These are phyloP conservation scores for Globisporangium carolinianum DNA, from an alignment of 352 stramenopile genomes.

Conservation along the genomic window DNA sequence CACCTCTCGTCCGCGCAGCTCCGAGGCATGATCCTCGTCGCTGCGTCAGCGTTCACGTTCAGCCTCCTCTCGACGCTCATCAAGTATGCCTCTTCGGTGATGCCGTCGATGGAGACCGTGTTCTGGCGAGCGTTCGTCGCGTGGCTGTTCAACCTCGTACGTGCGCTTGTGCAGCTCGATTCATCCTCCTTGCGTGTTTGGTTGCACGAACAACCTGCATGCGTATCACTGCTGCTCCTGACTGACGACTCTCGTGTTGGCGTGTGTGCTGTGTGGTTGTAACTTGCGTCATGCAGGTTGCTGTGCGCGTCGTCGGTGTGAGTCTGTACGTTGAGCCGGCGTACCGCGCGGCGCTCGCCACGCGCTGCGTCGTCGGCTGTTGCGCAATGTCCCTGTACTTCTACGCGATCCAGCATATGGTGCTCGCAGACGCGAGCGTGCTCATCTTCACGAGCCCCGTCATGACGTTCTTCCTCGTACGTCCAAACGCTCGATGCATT, in stretches of 20 bases:
- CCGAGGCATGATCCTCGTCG: conserved; percentile 31
- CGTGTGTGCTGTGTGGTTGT: background rate
- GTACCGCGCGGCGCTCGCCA: conserved; percentile 25
- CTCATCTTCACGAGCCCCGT: conserved; percentile 65
- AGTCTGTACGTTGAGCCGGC: conserved; percentile 28
- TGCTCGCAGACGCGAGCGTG: conserved; percentile 53
- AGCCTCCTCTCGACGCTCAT: conserved; percentile 55
- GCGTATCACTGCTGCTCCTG: background rate
- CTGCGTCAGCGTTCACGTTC: conserved; percentile 44
- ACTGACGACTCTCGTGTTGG: background rate
- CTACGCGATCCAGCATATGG: conserved; percentile 47
- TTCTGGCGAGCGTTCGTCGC: conserved; percentile 60
- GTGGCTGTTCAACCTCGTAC: conserved; percentile 45
- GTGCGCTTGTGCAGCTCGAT: background rate
- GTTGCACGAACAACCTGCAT: background rate
- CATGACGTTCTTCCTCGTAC: conserved; percentile 51
- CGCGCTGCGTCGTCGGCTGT: conserved; percentile 37
- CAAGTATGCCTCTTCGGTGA: conserved; percentile 40
- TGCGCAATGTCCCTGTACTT: conserved; percentile 39
- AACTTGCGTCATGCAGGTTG: conserved; percentile 18
- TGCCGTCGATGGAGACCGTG: conserved; percentile 53
- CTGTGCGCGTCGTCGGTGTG: conserved; percentile 21
- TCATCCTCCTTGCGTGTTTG: background rate
- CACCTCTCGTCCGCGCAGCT: conserved; percentile 10
- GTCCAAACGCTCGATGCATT: background rate